Conservation (phyloP, 176 grass and related monocot genomes). For the Aegilops speltoides region DNA sequence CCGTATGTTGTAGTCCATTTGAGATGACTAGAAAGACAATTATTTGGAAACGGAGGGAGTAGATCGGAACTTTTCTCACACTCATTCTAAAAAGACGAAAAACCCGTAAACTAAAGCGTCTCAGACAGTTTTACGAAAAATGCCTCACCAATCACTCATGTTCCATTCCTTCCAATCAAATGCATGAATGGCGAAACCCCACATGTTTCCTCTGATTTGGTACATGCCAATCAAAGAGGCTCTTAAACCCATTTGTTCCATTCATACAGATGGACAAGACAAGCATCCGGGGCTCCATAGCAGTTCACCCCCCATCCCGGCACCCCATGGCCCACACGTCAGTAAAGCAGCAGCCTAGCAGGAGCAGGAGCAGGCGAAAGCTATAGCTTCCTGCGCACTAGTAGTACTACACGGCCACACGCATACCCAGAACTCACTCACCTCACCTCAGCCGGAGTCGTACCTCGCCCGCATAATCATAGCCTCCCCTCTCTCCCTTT, state of each 20-base stretch:
- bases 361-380: too few species aligned
- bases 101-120: too few species aligned
- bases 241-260: not conserved
- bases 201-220: not conserved
- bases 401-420: slow-evolving; percentile 3
- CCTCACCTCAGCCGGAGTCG: too few species aligned
- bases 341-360: slow-evolving; percentile 16
- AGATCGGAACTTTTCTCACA: too few species aligned
- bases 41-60: too few species aligned
- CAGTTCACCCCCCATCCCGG: not conserved
- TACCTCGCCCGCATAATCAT: slow-evolving; percentile 1
- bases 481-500: slow-evolving; percentile 11
- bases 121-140: too few species aligned
- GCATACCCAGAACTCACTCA: slow-evolving; percentile 25
- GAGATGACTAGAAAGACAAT: too few species aligned
- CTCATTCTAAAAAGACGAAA: too few species aligned
- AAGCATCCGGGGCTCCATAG: not conserved
- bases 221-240: not conserved
- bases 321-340: not conserved
- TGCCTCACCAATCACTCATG: accelerated
- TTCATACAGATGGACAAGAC: not conserved
- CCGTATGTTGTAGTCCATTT: too few species aligned
- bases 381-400: slow-evolving; percentile 18
- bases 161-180: not conserved
- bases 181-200: not conserved